A percentile compares a stretch with the other conserved stretches of the same genome.
Evolutionary conservation across 179 eudicot genomes (phyloP).

Genomic region (Sideroxylon spinosum): DNA sequence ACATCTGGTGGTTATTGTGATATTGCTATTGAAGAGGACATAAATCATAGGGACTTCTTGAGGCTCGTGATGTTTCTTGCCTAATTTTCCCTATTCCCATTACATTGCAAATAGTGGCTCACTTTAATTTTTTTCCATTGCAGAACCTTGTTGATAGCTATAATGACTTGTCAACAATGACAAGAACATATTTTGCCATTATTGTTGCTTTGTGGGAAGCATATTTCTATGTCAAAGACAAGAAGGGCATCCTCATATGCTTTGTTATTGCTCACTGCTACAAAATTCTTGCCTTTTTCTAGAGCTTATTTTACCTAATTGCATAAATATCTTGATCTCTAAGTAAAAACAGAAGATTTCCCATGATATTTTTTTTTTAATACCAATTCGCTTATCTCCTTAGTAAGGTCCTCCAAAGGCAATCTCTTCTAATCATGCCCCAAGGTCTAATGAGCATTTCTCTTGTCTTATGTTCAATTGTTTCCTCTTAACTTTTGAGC

Average conservation of each 20-base stretch:
- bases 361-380: background rate
- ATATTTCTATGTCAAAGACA: constrained; percentile 43
- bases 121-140: background rate
- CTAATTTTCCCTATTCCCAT: too few relatives aligned
- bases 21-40: too few relatives aligned
- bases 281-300: background rate
- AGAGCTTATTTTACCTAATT: background rate
- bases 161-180: constrained; percentile 38
- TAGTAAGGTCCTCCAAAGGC: background rate
- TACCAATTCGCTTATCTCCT: background rate
- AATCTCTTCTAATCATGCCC: background rate
- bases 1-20: constrained; percentile 20
- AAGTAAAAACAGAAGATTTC: background rate
- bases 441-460: background rate
- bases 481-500: background rate
- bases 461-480: background rate
- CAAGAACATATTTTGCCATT: constrained; percentile 31
- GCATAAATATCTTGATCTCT: background rate
- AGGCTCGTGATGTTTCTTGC: too few relatives aligned
- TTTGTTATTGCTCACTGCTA: constrained; percentile 23
- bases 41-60: too few relatives aligned
- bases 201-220: constrained; percentile 47
- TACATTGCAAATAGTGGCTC: background rate
- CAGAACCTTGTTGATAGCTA: constrained; percentile 51
- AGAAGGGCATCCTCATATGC: constrained; percentile 23